Conservation (phyloP, 140 eudicot genomes). For the Anethum foeniculum region DNA sequence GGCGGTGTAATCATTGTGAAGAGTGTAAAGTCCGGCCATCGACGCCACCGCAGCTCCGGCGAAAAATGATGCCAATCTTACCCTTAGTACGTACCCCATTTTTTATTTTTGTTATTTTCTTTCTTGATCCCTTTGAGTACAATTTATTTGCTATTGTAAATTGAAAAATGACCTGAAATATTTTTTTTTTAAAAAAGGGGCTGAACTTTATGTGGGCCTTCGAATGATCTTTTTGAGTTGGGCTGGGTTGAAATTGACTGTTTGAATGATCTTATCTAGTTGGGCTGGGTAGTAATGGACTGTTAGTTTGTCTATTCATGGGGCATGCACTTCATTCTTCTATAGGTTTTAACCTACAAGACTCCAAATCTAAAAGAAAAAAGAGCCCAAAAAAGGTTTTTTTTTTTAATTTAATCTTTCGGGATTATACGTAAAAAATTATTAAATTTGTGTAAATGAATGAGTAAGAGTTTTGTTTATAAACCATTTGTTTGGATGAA, state of each 20-base stretch:
- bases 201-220: neutral
- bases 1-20: slow-evolving; percentile 73
- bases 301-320: too few species aligned
- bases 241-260: neutral
- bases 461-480: too few species aligned
- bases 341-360: too few species aligned
- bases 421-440: too few species aligned
- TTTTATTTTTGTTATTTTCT: neutral
- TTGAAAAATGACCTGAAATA: neutral
- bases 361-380: too few species aligned
- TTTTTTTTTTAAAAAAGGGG: neutral
- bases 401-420: too few species aligned
- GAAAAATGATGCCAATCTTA: slow-evolving; percentile 86
- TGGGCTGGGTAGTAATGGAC: neutral
- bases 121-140: neutral
- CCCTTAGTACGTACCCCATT: slow-evolving; percentile 88
- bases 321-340: too few species aligned
- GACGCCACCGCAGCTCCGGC: slow-evolving; percentile 94
- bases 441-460: too few species aligned
- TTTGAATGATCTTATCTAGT: neutral
- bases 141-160: neutral
- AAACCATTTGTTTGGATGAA: too few species aligned
- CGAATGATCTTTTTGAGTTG: neutral
- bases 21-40: slow-evolving; percentile 61
- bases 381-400: too few species aligned